Evolutionary conservation across 495 filamentous ascomycete species (phyloP).

Genomic region (Aspergillus leporis): DNA sequence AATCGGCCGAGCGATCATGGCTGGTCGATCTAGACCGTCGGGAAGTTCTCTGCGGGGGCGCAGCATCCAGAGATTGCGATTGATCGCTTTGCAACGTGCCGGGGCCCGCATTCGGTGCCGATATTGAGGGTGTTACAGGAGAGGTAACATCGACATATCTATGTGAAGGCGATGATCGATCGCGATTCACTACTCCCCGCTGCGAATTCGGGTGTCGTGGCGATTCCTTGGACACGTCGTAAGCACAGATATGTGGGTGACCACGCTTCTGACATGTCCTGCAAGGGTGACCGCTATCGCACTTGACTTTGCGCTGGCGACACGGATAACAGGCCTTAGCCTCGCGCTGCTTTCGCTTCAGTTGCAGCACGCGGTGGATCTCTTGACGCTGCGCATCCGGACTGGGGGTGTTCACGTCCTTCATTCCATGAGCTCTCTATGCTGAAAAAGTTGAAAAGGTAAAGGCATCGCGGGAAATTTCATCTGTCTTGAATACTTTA

Average conservation of each 20-base stretch:
- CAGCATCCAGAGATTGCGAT: background rate
- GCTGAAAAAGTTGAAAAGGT: background rate
- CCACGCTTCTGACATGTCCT: conserved; percentile 32
- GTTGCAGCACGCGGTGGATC: conserved; percentile 34
- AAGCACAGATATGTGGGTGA: conserved; percentile 41
- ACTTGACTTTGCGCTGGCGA: conserved; percentile 45
- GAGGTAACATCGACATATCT: background rate
- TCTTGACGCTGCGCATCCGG: conserved; percentile 14
- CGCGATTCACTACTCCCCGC: background rate
- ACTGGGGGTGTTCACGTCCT: background rate
- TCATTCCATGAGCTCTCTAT: background rate
- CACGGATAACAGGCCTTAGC: conserved; percentile 41
- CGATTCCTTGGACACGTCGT: conserved; percentile 17
- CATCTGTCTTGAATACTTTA: no score
- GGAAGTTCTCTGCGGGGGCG: background rate
- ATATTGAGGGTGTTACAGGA: background rate
- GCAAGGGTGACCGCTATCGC: conserved; percentile 35
- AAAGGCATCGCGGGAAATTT: no score
- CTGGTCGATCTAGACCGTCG: background rate
- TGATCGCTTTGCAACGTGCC: background rate
- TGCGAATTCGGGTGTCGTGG: background rate
- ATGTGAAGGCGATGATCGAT: background rate
- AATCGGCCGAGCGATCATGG: conserved; percentile 15
- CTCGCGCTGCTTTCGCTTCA: conserved; percentile 35
- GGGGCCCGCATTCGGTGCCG: background rate